Evolutionary conservation across 2,329 filamentous ascomycete genomes (phyloP), one percentile per base, ranked within the genome.

Genomic region (Botrytis cinerea): DNA sequence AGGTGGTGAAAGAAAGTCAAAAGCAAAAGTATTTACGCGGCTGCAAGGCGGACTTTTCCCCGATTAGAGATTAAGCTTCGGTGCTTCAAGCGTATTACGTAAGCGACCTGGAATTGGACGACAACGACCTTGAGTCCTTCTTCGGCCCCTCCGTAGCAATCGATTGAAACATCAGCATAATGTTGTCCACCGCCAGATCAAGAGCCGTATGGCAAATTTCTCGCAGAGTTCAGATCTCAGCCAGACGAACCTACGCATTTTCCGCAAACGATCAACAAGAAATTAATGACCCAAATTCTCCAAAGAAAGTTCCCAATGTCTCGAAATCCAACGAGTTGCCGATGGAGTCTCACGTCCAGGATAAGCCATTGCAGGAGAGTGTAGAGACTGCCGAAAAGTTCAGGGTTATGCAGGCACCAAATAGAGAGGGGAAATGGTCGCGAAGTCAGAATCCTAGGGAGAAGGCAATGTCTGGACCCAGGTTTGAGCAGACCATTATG

Each of bases 401-500:
- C 18, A 78, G 78, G 54, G 73, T 76, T 22, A 74, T 75, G 73
- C 96, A 99, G 86, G 93, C 95, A 46, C 96, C 96, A 35, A 99
- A 99, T 86, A 90, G 94, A 76, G 84, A 86, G 74, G 89, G 84
- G 9, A 88, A 93, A 74, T 99, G 96, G 96, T 94, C 93, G 75
- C 85, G 89, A 81, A 97, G 90, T 85, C 96, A 99, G 87, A 89
- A 90, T 83, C 90, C 94, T 57, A 88, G 95, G 80, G 88, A 89
- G 71, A 84, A 90, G 83, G 96, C 94, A 71, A 99, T 99, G 95
- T 90, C 90, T 60, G 96, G 96, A 60, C 96, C 96, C 77, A 88
- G 95, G 79, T 99, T 99, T 81, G 96, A 99, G 87, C 95, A 98
- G 89, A 98, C 94, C 48, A 93, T 97, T 80, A 95, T 98, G 85